A percentile compares a stretch with the other conserved stretches of the same genome.
Conservation (phyloP, 2,329 filamentous ascomycete species). For the Monosporascus sp. region DNA sequence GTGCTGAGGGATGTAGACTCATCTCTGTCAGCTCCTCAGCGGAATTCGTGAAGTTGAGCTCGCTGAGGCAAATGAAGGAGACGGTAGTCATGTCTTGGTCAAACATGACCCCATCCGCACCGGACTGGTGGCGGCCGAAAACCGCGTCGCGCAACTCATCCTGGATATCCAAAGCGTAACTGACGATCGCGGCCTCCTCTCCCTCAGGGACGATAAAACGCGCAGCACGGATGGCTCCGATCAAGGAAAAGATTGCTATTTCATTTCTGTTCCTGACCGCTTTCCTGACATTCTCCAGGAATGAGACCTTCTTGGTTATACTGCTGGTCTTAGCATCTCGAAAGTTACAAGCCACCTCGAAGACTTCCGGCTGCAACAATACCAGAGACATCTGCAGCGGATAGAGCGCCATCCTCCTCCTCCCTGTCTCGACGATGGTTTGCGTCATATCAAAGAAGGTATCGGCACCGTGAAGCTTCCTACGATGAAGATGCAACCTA, state of each 20-base stretch:
- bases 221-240: slow-evolving; percentile 56
- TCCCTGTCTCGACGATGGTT: slow-evolving; percentile 53
- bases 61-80: slow-evolving; percentile 59
- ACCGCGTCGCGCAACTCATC: slow-evolving; percentile 63
- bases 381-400: slow-evolving; percentile 59
- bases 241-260: slow-evolving; percentile 60
- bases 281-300: slow-evolving; percentile 59
- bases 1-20: slow-evolving; percentile 53
- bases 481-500: slow-evolving; percentile 54
- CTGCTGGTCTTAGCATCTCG: slow-evolving; percentile 57
- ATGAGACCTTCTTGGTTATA: slow-evolving; percentile 61
- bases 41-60: slow-evolving; percentile 55
- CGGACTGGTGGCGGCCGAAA: slow-evolving; percentile 48
- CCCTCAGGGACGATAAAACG: slow-evolving; percentile 59
- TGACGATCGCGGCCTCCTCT: slow-evolving; percentile 60
- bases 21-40: slow-evolving; percentile 51
- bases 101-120: slow-evolving; percentile 45
- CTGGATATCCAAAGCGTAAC: slow-evolving; percentile 65
- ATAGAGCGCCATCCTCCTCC: slow-evolving; percentile 50
- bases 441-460: slow-evolving; percentile 66
- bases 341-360: slow-evolving; percentile 64
- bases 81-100: slow-evolving; percentile 62
- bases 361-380: slow-evolving; percentile 62
- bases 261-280: slow-evolving; percentile 60
- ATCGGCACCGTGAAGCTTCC: slow-evolving; percentile 60